Evolutionary conservation across 768 basidiomycete species (phyloP).

Genomic region (Mycena metata): DNA sequence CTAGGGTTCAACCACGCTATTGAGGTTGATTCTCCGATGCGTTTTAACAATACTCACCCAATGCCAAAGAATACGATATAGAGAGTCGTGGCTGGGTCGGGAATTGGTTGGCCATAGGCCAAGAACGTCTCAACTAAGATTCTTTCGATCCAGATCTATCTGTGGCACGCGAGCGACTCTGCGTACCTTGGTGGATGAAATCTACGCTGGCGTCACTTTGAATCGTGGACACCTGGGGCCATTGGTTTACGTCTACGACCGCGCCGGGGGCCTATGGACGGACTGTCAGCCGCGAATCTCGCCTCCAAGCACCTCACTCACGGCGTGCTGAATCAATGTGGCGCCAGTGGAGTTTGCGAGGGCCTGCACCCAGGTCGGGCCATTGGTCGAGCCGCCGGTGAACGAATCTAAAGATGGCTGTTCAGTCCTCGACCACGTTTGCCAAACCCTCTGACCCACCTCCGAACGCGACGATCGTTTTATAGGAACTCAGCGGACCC

Average conservation of each 20-base stretch:
- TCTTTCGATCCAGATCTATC: not conserved
- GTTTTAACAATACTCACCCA: slow-evolving; percentile 48
- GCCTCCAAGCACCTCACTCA: slow-evolving; percentile 33
- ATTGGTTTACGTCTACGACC: slow-evolving; percentile 41
- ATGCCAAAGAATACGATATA: slow-evolving; percentile 62
- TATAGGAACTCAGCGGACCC: slow-evolving; percentile 48
- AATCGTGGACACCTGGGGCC: slow-evolving; percentile 17
- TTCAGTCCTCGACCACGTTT: not conserved
- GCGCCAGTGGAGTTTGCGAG: slow-evolving; percentile 52
- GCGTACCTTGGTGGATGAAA: slow-evolving; percentile 56
- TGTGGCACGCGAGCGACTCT: not conserved
- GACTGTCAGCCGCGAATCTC: not conserved
- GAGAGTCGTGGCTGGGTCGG: slow-evolving; percentile 56
- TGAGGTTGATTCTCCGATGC: not conserved
- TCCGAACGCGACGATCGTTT: slow-evolving; percentile 67
- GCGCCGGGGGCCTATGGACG: slow-evolving; percentile 55
- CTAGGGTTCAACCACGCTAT: slow-evolving; percentile 7
- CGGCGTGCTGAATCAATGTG: slow-evolving; percentile 58
- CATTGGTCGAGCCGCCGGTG: slow-evolving; percentile 61
- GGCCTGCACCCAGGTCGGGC: slow-evolving; percentile 57
- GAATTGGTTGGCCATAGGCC: slow-evolving; percentile 43
- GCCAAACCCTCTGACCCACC: slow-evolving; percentile 43
- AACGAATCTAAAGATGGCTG: slow-evolving; percentile 45
- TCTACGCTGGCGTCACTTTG: slow-evolving; percentile 40
- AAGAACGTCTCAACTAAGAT: slow-evolving; percentile 50